phyloP scores from a whole-genome alignment of 2,329 filamentous ascomycete genomes.

The Colletotrichum sp. region DNA sequence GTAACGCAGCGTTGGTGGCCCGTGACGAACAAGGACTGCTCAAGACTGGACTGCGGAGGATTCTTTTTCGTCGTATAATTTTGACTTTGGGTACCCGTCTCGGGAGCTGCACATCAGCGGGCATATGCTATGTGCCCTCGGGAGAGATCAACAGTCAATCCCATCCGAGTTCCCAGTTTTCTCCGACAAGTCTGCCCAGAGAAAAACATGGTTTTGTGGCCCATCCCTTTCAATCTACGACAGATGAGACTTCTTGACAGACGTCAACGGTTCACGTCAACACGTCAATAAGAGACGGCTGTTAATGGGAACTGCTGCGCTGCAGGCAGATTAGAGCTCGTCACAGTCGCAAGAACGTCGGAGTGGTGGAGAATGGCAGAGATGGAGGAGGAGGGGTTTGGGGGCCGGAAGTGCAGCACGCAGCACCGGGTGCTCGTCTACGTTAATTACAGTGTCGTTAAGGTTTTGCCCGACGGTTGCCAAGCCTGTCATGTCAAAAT shows the following conservation, averaged over 20 bases:
- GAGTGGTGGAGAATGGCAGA: slow-evolving; percentile 1
- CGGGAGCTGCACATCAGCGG: slow-evolving; percentile 5
- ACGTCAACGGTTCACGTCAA: neutral
- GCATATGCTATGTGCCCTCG: neutral
- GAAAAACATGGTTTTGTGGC: neutral
- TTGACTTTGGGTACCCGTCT: neutral
- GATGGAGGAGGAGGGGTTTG: neutral
- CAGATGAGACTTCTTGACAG: neutral
- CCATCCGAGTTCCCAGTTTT: neutral
- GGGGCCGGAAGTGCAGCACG: neutral
- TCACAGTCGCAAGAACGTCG: neutral
- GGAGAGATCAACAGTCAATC: slow-evolving; percentile 11
- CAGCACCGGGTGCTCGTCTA: neutral
- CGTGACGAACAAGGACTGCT: neutral
- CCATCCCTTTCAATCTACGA: neutral
- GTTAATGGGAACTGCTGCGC: neutral
- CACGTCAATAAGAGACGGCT: neutral
- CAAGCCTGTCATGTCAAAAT: slow-evolving; percentile 11
- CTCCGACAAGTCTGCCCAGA: neutral
- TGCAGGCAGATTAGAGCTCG: neutral
- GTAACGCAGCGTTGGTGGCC: neutral
- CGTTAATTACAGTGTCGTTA: neutral
- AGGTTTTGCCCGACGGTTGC: slow-evolving; percentile 6
- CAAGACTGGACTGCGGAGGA: neutral
- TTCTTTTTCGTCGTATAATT: slow-evolving; percentile 12